Percentiles rank a stretch among this genome's conserved stretches.
Conservation (phyloP, 257 asterid species). For the Haberlea rhodopensis region DNA sequence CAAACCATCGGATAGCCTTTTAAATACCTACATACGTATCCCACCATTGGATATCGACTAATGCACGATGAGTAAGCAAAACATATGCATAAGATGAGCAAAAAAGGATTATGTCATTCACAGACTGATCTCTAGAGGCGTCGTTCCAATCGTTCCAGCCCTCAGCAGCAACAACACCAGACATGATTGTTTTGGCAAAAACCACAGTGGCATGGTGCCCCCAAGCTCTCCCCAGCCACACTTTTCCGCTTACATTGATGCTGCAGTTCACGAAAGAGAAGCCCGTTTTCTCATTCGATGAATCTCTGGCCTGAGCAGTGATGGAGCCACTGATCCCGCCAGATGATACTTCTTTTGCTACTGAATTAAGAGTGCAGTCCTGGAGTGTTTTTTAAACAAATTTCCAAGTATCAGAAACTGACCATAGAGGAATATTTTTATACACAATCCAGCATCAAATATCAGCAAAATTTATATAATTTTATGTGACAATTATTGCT, state of each 20-base stretch:
- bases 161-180: slow-evolving; percentile 57
- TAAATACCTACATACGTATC: too few species aligned
- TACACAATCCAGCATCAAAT: too few species aligned
- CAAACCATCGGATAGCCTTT: too few species aligned
- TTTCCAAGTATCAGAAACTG: too few species aligned
- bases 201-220: slow-evolving; percentile 61
- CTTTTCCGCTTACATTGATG: slow-evolving; percentile 62
- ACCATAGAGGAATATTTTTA: too few species aligned
- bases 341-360: slow-evolving; percentile 45
- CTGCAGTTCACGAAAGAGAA: slow-evolving; percentile 75
- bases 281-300: slow-evolving; percentile 49
- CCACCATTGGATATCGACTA: too few species aligned
- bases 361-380: slow-evolving; percentile 65
- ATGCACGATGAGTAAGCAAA: background rate
- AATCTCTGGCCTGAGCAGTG: slow-evolving; percentile 72
- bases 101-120: slow-evolving; percentile 2
- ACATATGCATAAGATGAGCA: background rate
- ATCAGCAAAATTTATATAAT: too few species aligned
- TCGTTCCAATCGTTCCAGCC: slow-evolving; percentile 89
- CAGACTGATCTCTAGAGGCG: slow-evolving; percentile 64
- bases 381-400: too few species aligned
- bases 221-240: slow-evolving; percentile 95
- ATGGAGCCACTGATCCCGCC: slow-evolving; percentile 56
- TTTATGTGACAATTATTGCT: too few species aligned
- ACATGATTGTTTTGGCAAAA: slow-evolving; percentile 63